Conservation (phyloP, 108 stramenopile genomes). For the Nitzschia sp. region DNA sequence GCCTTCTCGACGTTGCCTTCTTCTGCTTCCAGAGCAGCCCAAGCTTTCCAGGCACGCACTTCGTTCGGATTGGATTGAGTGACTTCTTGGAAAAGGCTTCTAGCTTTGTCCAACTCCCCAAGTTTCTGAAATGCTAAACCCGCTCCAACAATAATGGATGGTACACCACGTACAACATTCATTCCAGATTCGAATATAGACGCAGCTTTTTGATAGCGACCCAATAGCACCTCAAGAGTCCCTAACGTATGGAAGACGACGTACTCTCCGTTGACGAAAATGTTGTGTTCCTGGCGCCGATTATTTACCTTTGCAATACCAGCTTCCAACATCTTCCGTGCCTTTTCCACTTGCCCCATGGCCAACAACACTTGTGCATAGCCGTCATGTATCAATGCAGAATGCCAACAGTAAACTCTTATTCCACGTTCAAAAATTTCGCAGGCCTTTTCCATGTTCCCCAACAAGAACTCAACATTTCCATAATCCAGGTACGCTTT, state of each 20-base stretch:
- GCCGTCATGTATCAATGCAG: constrained; percentile 81
- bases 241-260: constrained; percentile 79
- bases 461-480: constrained; percentile 58
- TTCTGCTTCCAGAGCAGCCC: constrained; percentile 86
- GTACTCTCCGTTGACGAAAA: constrained; percentile 50
- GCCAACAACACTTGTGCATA: constrained; percentile 76
- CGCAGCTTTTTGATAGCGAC: constrained; percentile 57
- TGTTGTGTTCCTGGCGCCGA: constrained; percentile 24
- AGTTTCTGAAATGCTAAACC: constrained; percentile 75
- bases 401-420: constrained; percentile 66
- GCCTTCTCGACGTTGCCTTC: constrained; percentile 73
- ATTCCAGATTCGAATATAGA: constrained; percentile 65
- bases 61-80: constrained; percentile 59
- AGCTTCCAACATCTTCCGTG: constrained; percentile 50
- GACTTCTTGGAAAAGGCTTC: constrained; percentile 63
- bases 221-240: constrained; percentile 78
- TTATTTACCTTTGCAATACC: constrained; percentile 54
- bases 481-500: constrained; percentile 84
- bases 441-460: constrained; percentile 58
- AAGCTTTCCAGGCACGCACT: constrained; percentile 87
- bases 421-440: constrained; percentile 70
- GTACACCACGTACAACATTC: constrained; percentile 59
- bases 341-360: constrained; percentile 66
- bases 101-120: constrained; percentile 67
- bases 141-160: constrained; percentile 71